A percentile compares a stretch with the other conserved stretches of the same genome.
Conservation (phyloP, 495 filamentous ascomycete genomes). For the Glonium stellatum region DNA sequence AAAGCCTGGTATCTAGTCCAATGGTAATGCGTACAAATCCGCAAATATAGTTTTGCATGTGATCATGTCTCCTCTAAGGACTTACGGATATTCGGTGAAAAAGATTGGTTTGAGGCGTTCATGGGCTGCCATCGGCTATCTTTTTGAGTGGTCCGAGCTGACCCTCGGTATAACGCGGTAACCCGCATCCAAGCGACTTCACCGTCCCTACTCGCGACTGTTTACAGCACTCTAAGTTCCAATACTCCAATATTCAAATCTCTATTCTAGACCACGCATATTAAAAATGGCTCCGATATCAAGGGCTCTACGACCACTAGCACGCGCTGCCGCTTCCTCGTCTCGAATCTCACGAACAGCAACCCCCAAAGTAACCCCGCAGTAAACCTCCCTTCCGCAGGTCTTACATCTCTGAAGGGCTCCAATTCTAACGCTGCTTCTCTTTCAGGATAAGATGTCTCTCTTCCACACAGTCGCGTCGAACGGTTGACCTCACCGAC, state of each 20-base stretch:
- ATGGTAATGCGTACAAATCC: neutral
- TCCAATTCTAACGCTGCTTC: constrained; percentile 16
- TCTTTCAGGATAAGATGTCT: constrained; percentile 54
- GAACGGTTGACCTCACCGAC: constrained; percentile 54
- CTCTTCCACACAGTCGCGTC: constrained; percentile 59
- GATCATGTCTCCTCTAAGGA: neutral
- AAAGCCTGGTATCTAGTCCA: neutral
- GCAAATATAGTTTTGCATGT: neutral
- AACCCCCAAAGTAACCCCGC: constrained; percentile 28
- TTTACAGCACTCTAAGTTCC: constrained; percentile 1
- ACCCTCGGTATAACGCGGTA: constrained; percentile 2
- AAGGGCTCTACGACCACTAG: constrained; percentile 60
- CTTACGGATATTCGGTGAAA: neutral
- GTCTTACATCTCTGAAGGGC: neutral
- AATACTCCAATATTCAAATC: neutral
- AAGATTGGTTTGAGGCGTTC: too few species aligned
- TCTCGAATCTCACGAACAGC: constrained; percentile 42
- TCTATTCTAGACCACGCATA: neutral
- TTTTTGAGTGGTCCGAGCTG: neutral
- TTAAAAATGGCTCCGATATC: constrained; percentile 61
- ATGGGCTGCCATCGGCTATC: neutral
- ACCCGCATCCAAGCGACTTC: constrained; percentile 2
- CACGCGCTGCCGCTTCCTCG: constrained; percentile 48
- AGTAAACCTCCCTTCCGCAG: constrained; percentile 11
- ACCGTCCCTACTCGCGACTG: neutral